A percentile compares a stretch with the other conserved stretches of the same genome.
These are phyloP conservation scores for Xerocomellus intermedius DNA, from an alignment of 768 basidiomycete species.

Conservation along the genomic window DNA sequence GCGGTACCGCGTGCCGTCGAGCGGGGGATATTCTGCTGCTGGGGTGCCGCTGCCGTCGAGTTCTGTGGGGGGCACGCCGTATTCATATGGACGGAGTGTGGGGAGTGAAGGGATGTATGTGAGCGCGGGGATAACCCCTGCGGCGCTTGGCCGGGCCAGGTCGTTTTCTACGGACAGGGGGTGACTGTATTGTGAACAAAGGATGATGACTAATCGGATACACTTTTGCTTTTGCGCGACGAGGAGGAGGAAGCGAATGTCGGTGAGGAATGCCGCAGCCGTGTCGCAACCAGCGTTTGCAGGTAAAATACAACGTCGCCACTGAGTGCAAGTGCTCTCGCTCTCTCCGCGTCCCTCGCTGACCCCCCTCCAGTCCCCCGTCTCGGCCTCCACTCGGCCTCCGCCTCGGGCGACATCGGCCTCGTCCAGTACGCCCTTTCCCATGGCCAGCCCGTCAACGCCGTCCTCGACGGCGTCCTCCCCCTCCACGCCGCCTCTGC, in stretches of 20 bases:
- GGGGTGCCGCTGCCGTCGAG: slow-evolving; percentile 15
- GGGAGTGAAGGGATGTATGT: slow-evolving; percentile 12
- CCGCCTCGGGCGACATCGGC: slow-evolving; percentile 84
- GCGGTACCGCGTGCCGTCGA: slow-evolving; percentile 23
- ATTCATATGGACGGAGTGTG: slow-evolving; percentile 16
- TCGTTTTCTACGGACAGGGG: slow-evolving; percentile 19
- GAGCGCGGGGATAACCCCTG: slow-evolving; percentile 24
- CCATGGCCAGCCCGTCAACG: slow-evolving; percentile 95
- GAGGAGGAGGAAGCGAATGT: slow-evolving; percentile 10
- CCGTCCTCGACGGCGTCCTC: slow-evolving; percentile 93
- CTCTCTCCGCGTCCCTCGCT: neutral
- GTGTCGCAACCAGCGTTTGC: slow-evolving; percentile 38
- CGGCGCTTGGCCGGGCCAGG: slow-evolving; percentile 20
- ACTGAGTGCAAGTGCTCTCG: slow-evolving; percentile 43
- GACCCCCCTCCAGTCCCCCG: slow-evolving; percentile 55
- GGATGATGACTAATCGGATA: slow-evolving; percentile 15
- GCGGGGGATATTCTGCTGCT: slow-evolving; percentile 13
- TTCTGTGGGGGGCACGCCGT: slow-evolving; percentile 15
- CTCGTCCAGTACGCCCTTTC: slow-evolving; percentile 90
- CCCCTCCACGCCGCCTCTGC: slow-evolving; percentile 94
- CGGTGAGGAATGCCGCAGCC: slow-evolving; percentile 31
- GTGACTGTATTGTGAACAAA: neutral
- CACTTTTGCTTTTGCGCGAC: neutral
- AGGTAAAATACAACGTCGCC: slow-evolving; percentile 52
- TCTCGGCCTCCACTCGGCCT: slow-evolving; percentile 74